Evolutionary conservation across 2,329 filamentous ascomycete species (phyloP), one percentile per base, ranked within the genome.

Genomic region (Epichloe gansuensis): DNA sequence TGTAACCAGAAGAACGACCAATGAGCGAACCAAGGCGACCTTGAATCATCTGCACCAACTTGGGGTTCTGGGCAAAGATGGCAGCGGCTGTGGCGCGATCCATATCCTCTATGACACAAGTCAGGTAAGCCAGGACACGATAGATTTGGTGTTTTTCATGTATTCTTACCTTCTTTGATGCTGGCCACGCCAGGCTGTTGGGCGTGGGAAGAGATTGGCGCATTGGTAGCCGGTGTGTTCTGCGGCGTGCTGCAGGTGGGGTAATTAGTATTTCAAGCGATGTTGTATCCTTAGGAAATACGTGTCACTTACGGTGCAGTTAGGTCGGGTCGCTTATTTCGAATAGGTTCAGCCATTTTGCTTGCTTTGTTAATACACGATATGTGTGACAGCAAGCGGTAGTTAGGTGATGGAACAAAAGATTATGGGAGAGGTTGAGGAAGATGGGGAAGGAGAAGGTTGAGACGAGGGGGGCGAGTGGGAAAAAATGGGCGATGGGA

Each of bases 41-140:
- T 76, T 98, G 90, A 71, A 98, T 97, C 88, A 98, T 93, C 61
- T 89, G 87, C 57, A 97, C 87, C 60, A 98, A 83, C 63, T 86
- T 85, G 55, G 94, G 93, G 75, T 98, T 95, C 71, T 93, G 85
- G 61, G 93, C 91, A 67, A 98, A 95, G 67, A 98, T 84, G 57
- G 88, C 91, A 55, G 91, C 91, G 57, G 91, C 91, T 53, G 88
- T 79, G 51, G 81, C 85, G 69, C 87, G 87, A 68, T 96, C 90
- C 64, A 95, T 77, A 58, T 94, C 89, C 82, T 97, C 93, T 96
- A 70, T 57, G 59, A 45, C 2, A 23, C 28, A 12, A 23, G 34
- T 45, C 17, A 52, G 42, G 52, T 37, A 39, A n/a, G 25, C 38
- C 28, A 47, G 7, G 11, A 41, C 12, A 50, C 25, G n/a, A 35